Evolutionary conservation across 2,329 filamentous ascomycete genomes (phyloP).

Genomic region (Metarhizium rileyi): DNA sequence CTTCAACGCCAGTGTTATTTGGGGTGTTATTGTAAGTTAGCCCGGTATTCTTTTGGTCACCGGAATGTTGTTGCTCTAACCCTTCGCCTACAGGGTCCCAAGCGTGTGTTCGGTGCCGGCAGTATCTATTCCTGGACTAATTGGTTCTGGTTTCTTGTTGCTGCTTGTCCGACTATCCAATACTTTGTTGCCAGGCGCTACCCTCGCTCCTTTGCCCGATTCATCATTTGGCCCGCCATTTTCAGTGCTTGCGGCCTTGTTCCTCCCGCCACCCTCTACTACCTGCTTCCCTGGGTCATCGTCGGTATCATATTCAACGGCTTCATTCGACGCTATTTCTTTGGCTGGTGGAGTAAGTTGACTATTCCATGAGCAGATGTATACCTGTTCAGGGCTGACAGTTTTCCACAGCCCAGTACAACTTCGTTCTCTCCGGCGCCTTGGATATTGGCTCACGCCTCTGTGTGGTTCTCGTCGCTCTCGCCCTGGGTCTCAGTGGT

Average conservation of each 20-base stretch:
- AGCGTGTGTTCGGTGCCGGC: constrained; percentile 21
- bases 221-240: constrained; percentile 41
- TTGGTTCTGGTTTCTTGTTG: constrained; percentile 45
- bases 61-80: neutral
- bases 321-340: constrained; percentile 35
- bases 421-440: constrained; percentile 47
- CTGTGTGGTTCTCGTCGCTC: constrained; percentile 40
- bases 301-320: constrained; percentile 46
- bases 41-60: neutral
- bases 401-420: constrained; percentile 28
- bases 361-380: no score
- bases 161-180: constrained; percentile 33
- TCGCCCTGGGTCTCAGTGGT: constrained; percentile 23
- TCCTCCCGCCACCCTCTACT: constrained; percentile 44
- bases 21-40: constrained; percentile 43
- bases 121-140: constrained; percentile 32
- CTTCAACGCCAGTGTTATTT: constrained; percentile 48
- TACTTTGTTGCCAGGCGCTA: constrained; percentile 35
- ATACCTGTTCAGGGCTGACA: neutral
- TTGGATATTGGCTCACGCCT: constrained; percentile 46
- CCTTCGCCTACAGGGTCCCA: constrained; percentile 10
- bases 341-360: constrained; percentile 44
- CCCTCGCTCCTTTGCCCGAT: constrained; percentile 25
- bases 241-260: constrained; percentile 38
- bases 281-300: constrained; percentile 43